Evolutionary conservation across 129 eudicot genomes (phyloP).

Genomic region (Arctium lappa): DNA sequence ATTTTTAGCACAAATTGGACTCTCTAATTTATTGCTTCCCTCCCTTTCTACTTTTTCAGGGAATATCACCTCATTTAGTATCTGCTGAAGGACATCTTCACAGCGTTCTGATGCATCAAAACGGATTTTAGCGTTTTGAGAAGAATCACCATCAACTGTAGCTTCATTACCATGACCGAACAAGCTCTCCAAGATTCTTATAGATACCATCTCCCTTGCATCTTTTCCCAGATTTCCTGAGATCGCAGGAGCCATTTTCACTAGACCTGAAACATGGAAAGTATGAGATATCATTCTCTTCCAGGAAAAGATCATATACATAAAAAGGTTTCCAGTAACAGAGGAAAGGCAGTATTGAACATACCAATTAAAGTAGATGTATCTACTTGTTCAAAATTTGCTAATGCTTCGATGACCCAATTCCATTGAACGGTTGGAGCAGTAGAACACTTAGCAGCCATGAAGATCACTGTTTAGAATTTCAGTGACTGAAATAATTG

Average conservation of each 20-base stretch:
- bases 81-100: conserved; percentile 52
- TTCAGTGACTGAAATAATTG: not conserved
- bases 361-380: conserved; percentile 51
- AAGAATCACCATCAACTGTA: conserved; percentile 8
- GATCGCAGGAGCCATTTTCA: conserved; percentile 47
- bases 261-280: conserved; percentile 46
- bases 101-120: conserved; percentile 51
- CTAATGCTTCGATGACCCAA: conserved; percentile 74
- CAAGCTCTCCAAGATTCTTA: conserved; percentile 61
- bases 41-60: not conserved
- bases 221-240: conserved; percentile 42
- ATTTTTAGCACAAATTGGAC: not conserved
- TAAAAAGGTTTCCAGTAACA: not conserved
- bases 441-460: conserved; percentile 25
- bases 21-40: not conserved
- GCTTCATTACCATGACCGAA: conserved; percentile 19
- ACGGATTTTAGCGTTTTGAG: conserved; percentile 21
- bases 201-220: conserved; percentile 54
- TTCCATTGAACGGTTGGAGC: conserved; percentile 47
- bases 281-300: not conserved
- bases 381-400: conserved; percentile 37
- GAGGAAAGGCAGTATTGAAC: conserved; percentile 1
- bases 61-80: conserved; percentile 45
- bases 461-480: conserved; percentile 2
- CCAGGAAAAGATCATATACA: not conserved